Percentiles rank a stretch among this genome's conserved stretches.
Conservation (phyloP, 768 basidiomycete genomes). For the Amanita muscaria region DNA sequence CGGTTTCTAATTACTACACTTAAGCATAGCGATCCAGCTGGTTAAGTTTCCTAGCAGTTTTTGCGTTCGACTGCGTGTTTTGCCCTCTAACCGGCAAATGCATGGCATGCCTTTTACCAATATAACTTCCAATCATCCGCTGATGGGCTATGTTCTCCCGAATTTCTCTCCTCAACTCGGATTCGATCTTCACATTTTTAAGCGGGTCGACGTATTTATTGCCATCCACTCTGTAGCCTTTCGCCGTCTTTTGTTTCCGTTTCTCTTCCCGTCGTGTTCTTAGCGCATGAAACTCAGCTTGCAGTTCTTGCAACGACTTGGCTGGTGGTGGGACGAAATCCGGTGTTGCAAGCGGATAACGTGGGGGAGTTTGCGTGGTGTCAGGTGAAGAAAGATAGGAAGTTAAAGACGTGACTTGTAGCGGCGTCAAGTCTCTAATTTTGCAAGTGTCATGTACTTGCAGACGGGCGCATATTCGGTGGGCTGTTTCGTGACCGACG, state of each 20-base stretch:
- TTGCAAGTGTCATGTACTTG: conserved; percentile 83
- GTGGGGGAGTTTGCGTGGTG: conserved; percentile 59
- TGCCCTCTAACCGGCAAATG: conserved; percentile 91
- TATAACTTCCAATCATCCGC: conserved; percentile 89
- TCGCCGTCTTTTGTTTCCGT: conserved; percentile 16
- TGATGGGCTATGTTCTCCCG: conserved; percentile 91
- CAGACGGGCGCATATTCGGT: conserved; percentile 82
- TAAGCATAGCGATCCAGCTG: conserved; percentile 52
- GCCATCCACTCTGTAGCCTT: conserved; percentile 12
- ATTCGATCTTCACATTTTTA: conserved; percentile 74
- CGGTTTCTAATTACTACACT: neutral
- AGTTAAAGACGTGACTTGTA: conserved; percentile 86
- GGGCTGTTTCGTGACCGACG: conserved; percentile 65
- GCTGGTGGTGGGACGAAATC: conserved; percentile 40
- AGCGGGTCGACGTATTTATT: conserved; percentile 46
- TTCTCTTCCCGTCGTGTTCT: conserved; percentile 24
- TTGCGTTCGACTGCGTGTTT: conserved; percentile 83
- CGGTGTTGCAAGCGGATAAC: conserved; percentile 55
- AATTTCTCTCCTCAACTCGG: conserved; percentile 73
- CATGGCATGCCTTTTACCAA: conserved; percentile 90
- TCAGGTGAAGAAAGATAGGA: conserved; percentile 89
- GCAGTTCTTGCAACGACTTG: conserved; percentile 31
- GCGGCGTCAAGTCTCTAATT: conserved; percentile 73
- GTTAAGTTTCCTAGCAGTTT: conserved; percentile 88
- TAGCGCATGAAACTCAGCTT: conserved; percentile 28